Evolutionary conservation across 805 yeast genomes (phyloP).

Genomic region (Candida ficus): DNA sequence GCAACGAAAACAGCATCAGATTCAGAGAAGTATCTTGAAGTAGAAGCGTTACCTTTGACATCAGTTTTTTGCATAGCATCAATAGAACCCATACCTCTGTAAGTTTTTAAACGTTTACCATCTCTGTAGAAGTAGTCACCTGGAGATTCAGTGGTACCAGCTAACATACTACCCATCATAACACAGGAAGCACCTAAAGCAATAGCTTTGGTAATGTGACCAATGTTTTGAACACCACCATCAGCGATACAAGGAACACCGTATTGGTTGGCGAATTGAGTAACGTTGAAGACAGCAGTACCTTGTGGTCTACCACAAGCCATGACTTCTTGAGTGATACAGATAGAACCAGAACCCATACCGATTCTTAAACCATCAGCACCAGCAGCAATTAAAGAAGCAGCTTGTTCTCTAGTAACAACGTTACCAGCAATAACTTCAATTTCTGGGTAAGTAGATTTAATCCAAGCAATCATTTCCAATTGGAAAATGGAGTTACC

Average conservation of each 20-base stretch:
- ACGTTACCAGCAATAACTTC: slow-evolving; percentile 97
- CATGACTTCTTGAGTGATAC: slow-evolving; percentile 99
- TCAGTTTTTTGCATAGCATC: slow-evolving; percentile 96
- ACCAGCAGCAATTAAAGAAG: slow-evolving; percentile 88
- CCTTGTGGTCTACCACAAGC: slow-evolving; percentile 99
- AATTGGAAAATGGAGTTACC: slow-evolving; percentile 96
- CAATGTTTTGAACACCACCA: slow-evolving; percentile 98
- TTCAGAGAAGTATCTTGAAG: slow-evolving; percentile 97
- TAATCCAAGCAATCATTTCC: slow-evolving; percentile 90
- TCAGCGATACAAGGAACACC: slow-evolving; percentile 99
- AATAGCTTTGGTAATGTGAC: slow-evolving; percentile 95
- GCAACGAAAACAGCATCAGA: slow-evolving; percentile 94
- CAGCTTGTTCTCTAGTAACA: slow-evolving; percentile 98
- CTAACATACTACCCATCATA: slow-evolving; percentile 99
- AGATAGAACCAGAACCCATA: slow-evolving; percentile 99
- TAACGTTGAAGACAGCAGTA: slow-evolving; percentile 92
- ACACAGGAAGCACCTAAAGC: slow-evolving; percentile 96
- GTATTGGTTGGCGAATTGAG: slow-evolving; percentile 89
- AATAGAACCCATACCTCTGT: slow-evolving; percentile 99
- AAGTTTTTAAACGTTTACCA: slow-evolving; percentile 94
- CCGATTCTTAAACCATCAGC: slow-evolving; percentile 98
- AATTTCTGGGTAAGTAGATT: slow-evolving; percentile 68
- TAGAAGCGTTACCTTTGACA: slow-evolving; percentile 89
- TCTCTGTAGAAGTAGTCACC: slow-evolving; percentile 98
- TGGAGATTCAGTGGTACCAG: slow-evolving; percentile 98